Conservation (phyloP, 2,329 filamentous ascomycete species). For the Hypoxylon sp. region DNA sequence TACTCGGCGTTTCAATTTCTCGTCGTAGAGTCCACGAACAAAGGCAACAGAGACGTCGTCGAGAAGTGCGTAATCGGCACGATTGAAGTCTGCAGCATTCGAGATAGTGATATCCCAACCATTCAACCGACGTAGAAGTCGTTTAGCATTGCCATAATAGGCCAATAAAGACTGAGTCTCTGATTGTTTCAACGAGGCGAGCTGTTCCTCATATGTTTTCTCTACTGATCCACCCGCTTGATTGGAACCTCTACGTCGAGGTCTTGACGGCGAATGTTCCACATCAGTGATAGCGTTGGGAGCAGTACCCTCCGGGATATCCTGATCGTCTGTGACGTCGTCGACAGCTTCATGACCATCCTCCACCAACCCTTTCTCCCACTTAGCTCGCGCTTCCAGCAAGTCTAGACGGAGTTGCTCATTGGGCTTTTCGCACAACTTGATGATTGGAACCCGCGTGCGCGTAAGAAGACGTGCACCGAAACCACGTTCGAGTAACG, state of each 20-base stretch:
- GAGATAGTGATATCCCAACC: slow-evolving; percentile 64
- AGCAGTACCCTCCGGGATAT: slow-evolving; percentile 19
- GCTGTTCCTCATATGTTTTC: slow-evolving; percentile 36
- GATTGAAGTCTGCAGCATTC: slow-evolving; percentile 58
- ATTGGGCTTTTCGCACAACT: slow-evolving; percentile 80
- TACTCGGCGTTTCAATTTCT: slow-evolving; percentile 60
- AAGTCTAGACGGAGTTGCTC: slow-evolving; percentile 71
- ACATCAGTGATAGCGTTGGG: slow-evolving; percentile 6
- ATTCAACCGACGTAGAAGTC: slow-evolving; percentile 61
- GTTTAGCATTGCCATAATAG: slow-evolving; percentile 64
- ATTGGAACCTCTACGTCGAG: slow-evolving; percentile 27
- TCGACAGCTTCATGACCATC: slow-evolving; percentile 57
- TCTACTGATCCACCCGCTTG: neutral
- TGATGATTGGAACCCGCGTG: slow-evolving; percentile 88
- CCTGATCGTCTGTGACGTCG: slow-evolving; percentile 48
- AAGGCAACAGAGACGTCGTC: slow-evolving; percentile 67
- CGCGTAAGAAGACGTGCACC: slow-evolving; percentile 82
- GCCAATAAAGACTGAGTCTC: slow-evolving; percentile 57
- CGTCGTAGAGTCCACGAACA: slow-evolving; percentile 65
- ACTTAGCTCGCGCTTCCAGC: slow-evolving; percentile 74
- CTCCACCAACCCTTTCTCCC: slow-evolving; percentile 70
- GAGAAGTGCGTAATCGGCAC: slow-evolving; percentile 62
- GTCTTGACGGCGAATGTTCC: slow-evolving; percentile 8
- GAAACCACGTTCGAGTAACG: slow-evolving; percentile 76
- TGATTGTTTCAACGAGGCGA: slow-evolving; percentile 57